Base-by-base conservation (phyloP, 2,329 filamentous ascomycete species). In the Claviceps purpurea region DNA sequence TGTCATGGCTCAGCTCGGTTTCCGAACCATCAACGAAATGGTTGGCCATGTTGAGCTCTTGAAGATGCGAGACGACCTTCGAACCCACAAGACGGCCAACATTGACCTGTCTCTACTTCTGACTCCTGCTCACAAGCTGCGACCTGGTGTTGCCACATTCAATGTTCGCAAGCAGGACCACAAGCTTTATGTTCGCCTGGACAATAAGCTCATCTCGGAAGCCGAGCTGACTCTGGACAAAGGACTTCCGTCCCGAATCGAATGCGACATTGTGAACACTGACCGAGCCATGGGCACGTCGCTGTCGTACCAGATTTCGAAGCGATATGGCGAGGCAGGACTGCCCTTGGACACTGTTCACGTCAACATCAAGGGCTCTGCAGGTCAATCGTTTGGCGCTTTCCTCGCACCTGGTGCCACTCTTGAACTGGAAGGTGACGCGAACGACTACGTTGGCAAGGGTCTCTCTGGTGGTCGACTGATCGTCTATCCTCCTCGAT, bases 101-200 rank as follows among this genome's bases (percentile, higher is more conserved):
- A 89, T 96, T 60, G 91, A 96, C 61, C 73, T 96, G 55, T 95
- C 89, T 43, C 81, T 96, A 52, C 93, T 97, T 62, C 74, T 97
- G 50, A 96, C 90, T 0, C 91, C 91, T 3, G 91, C 91, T n/a
- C 90, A 97, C 72, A 93, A 90, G 60, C 85, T 96, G 50, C 86
- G 91, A 56, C 90, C 90, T 50, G 90, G 89, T 56, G 91, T 96
- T 53, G 90, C 91, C 41, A 96, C 90, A 11, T 96, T 95, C 79
- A 96, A 96, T 62, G 90, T 96, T 54, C 87, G 91, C 70, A 96
- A 95, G 77, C 91, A 97, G 71, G 91, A 97, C 61, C 91, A 97
- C 70, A 84, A 87, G 64, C 84, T 97, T 20, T 90, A 96, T 67
- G 83, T 90, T 56, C 87, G 91, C 62, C 77, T 97, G 11, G 91